Evolutionary conservation across 148 eudicot species (phyloP).

Genomic region (Fallopia convolvulus): DNA sequence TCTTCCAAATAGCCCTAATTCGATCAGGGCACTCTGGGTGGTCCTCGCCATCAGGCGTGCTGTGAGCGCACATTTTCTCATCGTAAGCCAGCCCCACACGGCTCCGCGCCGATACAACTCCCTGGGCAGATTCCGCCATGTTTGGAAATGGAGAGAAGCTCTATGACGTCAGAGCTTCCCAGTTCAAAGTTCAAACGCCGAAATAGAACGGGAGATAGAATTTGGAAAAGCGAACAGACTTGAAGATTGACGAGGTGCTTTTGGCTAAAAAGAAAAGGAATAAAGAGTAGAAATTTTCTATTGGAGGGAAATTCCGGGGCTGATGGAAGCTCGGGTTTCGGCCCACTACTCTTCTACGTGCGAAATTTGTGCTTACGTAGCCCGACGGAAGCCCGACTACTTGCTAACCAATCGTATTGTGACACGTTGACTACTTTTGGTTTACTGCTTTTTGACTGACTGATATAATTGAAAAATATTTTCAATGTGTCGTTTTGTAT

Average conservation of each 20-base stretch:
- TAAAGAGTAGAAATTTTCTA: background rate
- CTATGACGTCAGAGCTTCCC: background rate
- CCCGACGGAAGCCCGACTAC: background rate
- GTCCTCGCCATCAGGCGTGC: slow-evolving; percentile 35
- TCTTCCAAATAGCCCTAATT: slow-evolving; percentile 64
- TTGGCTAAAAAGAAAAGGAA: background rate
- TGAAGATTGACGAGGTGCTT: background rate
- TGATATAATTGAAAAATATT: too few species aligned
- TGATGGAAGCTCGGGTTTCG: background rate
- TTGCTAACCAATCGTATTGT: background rate
- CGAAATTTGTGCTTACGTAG: background rate
- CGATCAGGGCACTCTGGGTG: slow-evolving; percentile 93
- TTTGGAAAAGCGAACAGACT: background rate
- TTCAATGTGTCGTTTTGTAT: background rate
- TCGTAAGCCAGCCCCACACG: slow-evolving; percentile 81
- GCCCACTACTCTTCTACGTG: background rate
- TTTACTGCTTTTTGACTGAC: background rate
- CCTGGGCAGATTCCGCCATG: slow-evolving; percentile 3
- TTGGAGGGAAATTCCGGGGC: background rate
- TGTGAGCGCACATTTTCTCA: slow-evolving; percentile 75
- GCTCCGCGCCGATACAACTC: slow-evolving; percentile 6
- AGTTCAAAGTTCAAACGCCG: slow-evolving; percentile 1
- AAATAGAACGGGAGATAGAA: background rate
- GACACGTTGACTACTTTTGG: background rate
- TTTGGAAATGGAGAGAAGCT: background rate